phyloP scores from a whole-genome alignment of 306 rosid species.

The Parietaria judaica region DNA sequence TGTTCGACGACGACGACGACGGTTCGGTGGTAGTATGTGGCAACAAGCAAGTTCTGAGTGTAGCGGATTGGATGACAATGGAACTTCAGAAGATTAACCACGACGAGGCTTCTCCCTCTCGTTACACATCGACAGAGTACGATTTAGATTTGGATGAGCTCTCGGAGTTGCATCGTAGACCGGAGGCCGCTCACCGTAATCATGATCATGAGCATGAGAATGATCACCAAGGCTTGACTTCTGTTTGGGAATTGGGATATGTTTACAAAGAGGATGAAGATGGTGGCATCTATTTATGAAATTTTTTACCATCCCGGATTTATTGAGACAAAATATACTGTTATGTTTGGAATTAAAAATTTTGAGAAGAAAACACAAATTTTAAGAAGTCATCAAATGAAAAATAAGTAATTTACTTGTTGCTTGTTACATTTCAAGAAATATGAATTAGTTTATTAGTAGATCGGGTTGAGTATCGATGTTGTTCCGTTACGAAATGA shows the following conservation, averaged over 20 bases:
- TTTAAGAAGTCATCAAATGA: too few relatives aligned
- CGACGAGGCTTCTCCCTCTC: neutral
- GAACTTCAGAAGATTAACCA: slow-evolving; percentile 16
- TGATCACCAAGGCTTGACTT: slow-evolving; percentile 23
- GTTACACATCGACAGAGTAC: slow-evolving; percentile 12
- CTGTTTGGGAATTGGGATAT: slow-evolving; percentile 47
- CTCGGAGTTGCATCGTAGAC: slow-evolving; percentile 15
- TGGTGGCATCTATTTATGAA: too few relatives aligned
- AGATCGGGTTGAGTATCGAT: too few relatives aligned
- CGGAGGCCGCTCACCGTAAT: neutral
- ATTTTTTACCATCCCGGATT: too few relatives aligned
- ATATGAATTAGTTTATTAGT: too few relatives aligned
- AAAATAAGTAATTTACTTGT: too few relatives aligned
- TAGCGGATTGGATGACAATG: slow-evolving; percentile 40
- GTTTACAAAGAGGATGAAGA: neutral
- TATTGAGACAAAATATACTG: too few relatives aligned
- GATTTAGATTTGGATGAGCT: slow-evolving; percentile 25
- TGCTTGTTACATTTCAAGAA: too few relatives aligned
- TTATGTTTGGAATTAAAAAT: too few relatives aligned
- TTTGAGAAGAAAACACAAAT: too few relatives aligned
- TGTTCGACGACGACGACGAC: neutral
- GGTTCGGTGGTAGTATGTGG: slow-evolving; percentile 1
- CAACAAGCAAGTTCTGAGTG: slow-evolving; percentile 4
- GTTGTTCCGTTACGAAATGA: too few relatives aligned
- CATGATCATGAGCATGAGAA: slow-evolving; percentile 2